Evolutionary conservation across 352 stramenopile species (phyloP), one percentile per base, ranked within the genome.

Genomic region (Phytophthora nicotianae): DNA sequence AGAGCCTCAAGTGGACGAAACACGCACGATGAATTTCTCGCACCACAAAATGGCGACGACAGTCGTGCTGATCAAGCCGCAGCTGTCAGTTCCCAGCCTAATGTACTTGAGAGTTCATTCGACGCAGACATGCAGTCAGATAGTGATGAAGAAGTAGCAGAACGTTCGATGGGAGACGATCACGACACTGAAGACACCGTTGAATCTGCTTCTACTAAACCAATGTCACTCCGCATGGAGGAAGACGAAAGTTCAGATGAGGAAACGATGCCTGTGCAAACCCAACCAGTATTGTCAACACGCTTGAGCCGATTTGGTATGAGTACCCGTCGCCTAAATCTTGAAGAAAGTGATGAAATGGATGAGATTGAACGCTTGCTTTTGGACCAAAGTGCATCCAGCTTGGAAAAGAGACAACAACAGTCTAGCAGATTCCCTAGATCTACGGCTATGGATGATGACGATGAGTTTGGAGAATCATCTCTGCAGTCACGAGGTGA

Each of bases 301-400:
- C 60, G 13, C 35, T 19, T 57, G 26, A 54, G 41, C 37, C 60
- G 61, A 49, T 58, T 74, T 37, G 45, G 49, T 11, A 50, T 56
- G 24, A 45, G 38, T 7, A 9, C 20, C 8, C 48, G 32, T 17
- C 60, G 65, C 7, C 9, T 63, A 21, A 58, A 59, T 16, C 50
- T 74, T 1, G 62, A 72, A 40, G 62, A 77, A 53, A 60, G 69
- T 19, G 69, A 68, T 24, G 69, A 77, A 24, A 68, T 65, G 65
- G 65, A 74, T 47, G 69, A 74, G 19, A 56, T 74, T 16, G 65
- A 77, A 33, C 47, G 43, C 3, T 47, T 71, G 11, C 41, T 74
- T 26, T 27, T 68, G 14, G 50, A 74, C 4, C 52, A 71, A 71
- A 68, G 45, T 21, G 21, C 29, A 41, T 49, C 49, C 9, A 52